A percentile compares a stretch with the other conserved stretches of the same genome.
Conservation (phyloP, 805 yeast genomes). For the Kodamaea laetipori region DNA sequence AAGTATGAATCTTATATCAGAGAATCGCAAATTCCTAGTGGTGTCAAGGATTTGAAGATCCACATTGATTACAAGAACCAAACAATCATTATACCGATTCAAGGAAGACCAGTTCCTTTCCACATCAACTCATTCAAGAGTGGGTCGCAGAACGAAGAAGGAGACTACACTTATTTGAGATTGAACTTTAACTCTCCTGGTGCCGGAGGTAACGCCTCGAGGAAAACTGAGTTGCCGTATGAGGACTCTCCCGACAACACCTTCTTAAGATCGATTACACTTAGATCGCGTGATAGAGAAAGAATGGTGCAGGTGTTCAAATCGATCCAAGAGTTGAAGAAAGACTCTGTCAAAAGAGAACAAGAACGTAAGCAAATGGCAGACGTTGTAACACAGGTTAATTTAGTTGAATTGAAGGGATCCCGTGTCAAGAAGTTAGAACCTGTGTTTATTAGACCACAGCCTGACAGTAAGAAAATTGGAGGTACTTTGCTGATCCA, state of each 20-base stretch:
- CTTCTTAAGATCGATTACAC: slow-evolving; percentile 81
- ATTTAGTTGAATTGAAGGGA: slow-evolving; percentile 74
- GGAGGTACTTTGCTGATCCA: slow-evolving; percentile 91
- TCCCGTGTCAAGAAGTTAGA: slow-evolving; percentile 87
- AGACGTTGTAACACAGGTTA: slow-evolving; percentile 92
- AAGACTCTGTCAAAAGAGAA: slow-evolving; percentile 87
- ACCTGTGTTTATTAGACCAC: slow-evolving; percentile 88
- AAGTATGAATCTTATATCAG: slow-evolving; percentile 92
- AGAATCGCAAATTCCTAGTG: slow-evolving; percentile 86
- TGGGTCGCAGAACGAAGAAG: slow-evolving; percentile 95
- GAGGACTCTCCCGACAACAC: slow-evolving; percentile 86
- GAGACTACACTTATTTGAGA: slow-evolving; percentile 88
- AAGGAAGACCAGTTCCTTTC: slow-evolving; percentile 97
- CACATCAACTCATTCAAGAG: slow-evolving; percentile 92
- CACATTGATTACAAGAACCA: slow-evolving; percentile 87
- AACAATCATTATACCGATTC: slow-evolving; percentile 85
- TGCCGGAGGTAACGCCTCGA: slow-evolving; percentile 66
- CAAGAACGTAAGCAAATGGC: slow-evolving; percentile 88
- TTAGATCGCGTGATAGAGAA: slow-evolving; percentile 87
- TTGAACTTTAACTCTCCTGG: slow-evolving; percentile 94
- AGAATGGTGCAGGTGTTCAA: slow-evolving; percentile 88
- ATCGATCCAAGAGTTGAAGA: slow-evolving; percentile 88
- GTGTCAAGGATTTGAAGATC: slow-evolving; percentile 79
- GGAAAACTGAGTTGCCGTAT: slow-evolving; percentile 82
- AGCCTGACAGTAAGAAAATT: slow-evolving; percentile 94